Percentiles rank a stretch among this genome's conserved stretches.
Evolutionary conservation across 139 green algal species (phyloP).

Genomic region (Chlorella sorokiniana): DNA sequence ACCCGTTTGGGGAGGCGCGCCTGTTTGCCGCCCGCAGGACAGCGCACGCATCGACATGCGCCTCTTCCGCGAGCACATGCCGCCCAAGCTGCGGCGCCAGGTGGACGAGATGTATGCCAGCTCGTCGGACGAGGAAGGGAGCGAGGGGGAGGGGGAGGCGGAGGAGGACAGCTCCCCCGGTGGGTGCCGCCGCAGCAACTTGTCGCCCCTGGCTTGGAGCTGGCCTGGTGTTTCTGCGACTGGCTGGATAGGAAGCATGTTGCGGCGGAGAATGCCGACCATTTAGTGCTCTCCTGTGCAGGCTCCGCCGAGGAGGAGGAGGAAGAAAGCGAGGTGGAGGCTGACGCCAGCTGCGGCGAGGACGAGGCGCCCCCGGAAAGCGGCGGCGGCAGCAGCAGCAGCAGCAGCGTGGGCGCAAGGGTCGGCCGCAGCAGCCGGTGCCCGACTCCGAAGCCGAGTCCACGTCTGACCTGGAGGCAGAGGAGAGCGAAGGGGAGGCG

Average conservation of each 20-base stretch:
- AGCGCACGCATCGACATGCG: constrained; percentile 81
- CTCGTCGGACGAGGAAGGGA: constrained; percentile 8
- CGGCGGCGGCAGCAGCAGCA: constrained; percentile 1
- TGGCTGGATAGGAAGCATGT: not conserved
- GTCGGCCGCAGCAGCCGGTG: not conserved
- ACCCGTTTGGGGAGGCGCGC: no score
- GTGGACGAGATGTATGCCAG: constrained; percentile 23
- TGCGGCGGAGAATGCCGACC: not conserved
- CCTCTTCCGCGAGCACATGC: constrained; percentile 60
- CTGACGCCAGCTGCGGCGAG: not conserved
- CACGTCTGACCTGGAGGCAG: constrained; percentile 3
- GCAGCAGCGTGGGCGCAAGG: constrained; percentile 5
- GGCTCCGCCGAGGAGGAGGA: constrained; percentile 2
- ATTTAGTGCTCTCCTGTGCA: not conserved
- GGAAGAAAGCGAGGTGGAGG: not conserved
- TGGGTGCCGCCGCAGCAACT: no score
- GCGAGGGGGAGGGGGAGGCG: not conserved
- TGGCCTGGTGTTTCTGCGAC: not conserved
- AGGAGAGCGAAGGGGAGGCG: not conserved
- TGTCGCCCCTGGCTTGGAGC: not conserved
- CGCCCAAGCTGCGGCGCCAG: constrained; percentile 13
- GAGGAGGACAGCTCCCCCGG: not conserved
- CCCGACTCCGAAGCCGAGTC: not conserved
- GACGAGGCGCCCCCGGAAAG: not conserved
- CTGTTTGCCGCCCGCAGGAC: constrained; percentile 43